Base-by-base conservation (phyloP, 768 basidiomycete genomes). In the Tylopilus sp. region DNA sequence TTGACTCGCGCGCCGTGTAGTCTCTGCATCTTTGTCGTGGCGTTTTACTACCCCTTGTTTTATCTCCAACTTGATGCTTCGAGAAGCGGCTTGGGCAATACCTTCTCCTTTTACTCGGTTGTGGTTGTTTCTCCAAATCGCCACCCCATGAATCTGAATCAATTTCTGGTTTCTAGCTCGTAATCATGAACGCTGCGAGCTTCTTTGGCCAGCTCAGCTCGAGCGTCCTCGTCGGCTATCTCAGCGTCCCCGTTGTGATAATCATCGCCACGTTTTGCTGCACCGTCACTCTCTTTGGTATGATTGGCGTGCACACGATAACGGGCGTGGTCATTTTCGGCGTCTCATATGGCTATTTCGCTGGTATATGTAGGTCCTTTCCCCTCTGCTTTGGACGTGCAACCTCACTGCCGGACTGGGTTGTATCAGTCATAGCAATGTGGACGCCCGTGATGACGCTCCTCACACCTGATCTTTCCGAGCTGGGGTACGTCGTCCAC, bases 31-130 rank as follows among this genome's bases (percentile, higher is more conserved):
- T 71, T 70, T 21, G 60, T 75, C 20, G 53, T 71, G 4, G 79
- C 75, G 1, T 63, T 81, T 35, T 83, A 76, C 57, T 79, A 77
- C 50, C 80, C 82, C 1, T 67, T 81, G 23, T 84, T 82, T 66
- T 85, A 81, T 59, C 65, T 85, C 21, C 83, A 85, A 55, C 68
- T 84, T 15, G 72, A 79, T 40, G 72, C 81, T 1, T 71, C 78
- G 20, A 70, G 68, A 45, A 78, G 79, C 41, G 76, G 74, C 1
- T 65, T 81, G 17, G 65, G 69, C 26, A 65, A 71, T 3, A 65
- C 62, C 6, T 67, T 85, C n/a, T 79, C 83, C 0, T 84, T 85
- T 54, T 83, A 83, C 57, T 75, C 75, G 38, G 83, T 82, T 68
- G 59, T 36, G 72, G 65, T 20, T 33, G 6, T 12, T 35, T 22